A percentile compares a stretch with the other conserved stretches of the same genome.
Evolutionary conservation across 2,329 filamentous ascomycete genomes (phyloP).

Genomic region (Neonectria magnoliae): DNA sequence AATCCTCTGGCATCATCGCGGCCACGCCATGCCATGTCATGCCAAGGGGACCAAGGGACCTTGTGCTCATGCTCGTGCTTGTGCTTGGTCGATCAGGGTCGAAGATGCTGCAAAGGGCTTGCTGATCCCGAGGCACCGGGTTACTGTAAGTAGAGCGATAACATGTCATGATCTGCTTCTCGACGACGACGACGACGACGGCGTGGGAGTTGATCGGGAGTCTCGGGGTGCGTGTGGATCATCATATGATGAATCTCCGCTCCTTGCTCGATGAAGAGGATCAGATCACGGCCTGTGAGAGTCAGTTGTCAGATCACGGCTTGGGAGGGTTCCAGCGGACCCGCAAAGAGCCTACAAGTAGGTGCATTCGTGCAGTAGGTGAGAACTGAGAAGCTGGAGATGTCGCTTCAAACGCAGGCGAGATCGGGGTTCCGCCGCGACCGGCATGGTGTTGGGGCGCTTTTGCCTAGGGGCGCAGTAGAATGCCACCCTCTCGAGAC

Average conservation of each 20-base stretch:
- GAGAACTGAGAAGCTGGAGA: neutral
- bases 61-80: neutral
- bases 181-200: neutral
- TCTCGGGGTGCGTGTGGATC: neutral
- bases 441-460: conserved; percentile 11
- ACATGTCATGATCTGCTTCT: neutral
- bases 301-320: neutral
- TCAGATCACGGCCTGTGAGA: neutral
- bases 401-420: neutral
- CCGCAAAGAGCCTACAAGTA: neutral
- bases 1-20: conserved; percentile 2
- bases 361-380: neutral
- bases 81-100: conserved; percentile 16
- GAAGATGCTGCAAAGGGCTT: neutral
- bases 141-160: neutral
- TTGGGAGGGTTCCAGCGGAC: conserved; percentile 1
- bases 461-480: conserved; percentile 15
- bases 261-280: neutral
- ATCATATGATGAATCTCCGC: neutral
- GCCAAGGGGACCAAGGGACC: neutral
- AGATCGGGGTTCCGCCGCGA: conserved; percentile 1
- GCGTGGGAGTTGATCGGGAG: neutral
- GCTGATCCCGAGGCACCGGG: neutral
- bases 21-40: neutral
- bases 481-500: conserved; percentile 16